phyloP scores from a whole-genome alignment of 129 eudicot species.

The Flaveria brownii region DNA sequence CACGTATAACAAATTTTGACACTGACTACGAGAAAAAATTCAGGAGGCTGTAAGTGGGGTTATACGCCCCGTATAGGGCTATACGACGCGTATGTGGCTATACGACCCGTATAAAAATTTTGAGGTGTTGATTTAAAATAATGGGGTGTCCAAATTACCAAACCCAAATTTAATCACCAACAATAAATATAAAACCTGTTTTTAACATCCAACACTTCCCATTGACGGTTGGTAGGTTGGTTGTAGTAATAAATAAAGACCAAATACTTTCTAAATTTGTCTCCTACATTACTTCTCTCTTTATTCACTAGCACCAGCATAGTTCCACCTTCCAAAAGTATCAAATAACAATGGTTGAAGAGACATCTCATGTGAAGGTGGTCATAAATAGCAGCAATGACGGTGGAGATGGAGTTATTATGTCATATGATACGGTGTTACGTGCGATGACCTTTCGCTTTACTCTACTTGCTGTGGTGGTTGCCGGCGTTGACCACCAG shows the following conservation, averaged over 20 bases:
- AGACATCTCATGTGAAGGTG: conserved; percentile 3
- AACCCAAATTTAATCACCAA: no score
- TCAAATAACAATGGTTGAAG: conserved; percentile 20
- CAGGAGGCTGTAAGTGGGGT: no score
- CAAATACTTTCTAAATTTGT: neutral
- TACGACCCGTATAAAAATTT: no score
- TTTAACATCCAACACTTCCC: neutral
- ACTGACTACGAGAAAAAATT: no score
- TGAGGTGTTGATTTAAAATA: no score
- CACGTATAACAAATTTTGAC: no score
- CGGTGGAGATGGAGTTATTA: neutral
- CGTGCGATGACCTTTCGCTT: conserved; percentile 27
- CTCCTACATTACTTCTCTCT: neutral
- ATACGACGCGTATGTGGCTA: no score
- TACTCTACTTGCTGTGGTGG: conserved; percentile 29
- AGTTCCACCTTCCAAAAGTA: neutral
- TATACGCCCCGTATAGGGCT: no score
- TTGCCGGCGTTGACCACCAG: conserved; percentile 29
- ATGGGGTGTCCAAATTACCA: no score
- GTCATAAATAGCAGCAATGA: neutral
- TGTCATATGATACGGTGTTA: conserved; percentile 26
- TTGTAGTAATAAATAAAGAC: neutral
- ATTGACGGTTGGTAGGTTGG: neutral
- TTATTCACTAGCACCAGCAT: neutral
- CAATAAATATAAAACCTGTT: neutral